Percentiles rank a stretch among this genome's conserved stretches.
Evolutionary conservation across 768 basidiomycete species (phyloP).

Genomic region (Tricholoma bakamatsutake): DNA sequence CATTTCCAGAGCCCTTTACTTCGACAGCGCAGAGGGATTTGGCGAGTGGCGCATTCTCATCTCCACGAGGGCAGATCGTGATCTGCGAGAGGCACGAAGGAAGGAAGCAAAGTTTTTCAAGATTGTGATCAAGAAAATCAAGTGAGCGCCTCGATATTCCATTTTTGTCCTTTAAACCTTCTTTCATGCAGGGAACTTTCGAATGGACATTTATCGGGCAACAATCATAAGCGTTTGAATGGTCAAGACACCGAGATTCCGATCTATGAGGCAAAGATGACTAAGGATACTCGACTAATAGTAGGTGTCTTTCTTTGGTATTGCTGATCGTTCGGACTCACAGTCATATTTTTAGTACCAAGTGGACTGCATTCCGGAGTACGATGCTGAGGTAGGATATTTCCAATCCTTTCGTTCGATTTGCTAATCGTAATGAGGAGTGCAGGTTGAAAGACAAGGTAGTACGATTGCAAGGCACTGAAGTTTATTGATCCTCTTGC

Average conservation of each 20-base stretch:
- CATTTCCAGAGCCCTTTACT: constrained; percentile 40
- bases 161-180: neutral
- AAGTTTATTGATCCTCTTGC: neutral
- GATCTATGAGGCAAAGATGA: constrained; percentile 67
- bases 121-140: constrained; percentile 65
- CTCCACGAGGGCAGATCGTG: constrained; percentile 40
- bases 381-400: constrained; percentile 21
- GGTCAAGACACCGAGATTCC: constrained; percentile 41
- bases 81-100: constrained; percentile 42
- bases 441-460: constrained; percentile 19
- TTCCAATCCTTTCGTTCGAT: neutral
- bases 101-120: constrained; percentile 40
- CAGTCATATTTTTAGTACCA: constrained; percentile 33
- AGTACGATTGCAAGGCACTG: neutral
- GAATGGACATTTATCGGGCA: constrained; percentile 59
- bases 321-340: neutral
- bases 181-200: constrained; percentile 53
- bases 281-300: constrained; percentile 42
- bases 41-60: constrained; percentile 62
- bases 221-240: constrained; percentile 60
- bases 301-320: constrained; percentile 25
- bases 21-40: constrained; percentile 52
- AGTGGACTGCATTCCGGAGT: constrained; percentile 39
- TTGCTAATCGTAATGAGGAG: constrained; percentile 15
- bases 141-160: constrained; percentile 29